These are phyloP conservation scores for Populus hybrid DNA, from an alignment of 441 rosid species.

Conservation along the genomic window DNA sequence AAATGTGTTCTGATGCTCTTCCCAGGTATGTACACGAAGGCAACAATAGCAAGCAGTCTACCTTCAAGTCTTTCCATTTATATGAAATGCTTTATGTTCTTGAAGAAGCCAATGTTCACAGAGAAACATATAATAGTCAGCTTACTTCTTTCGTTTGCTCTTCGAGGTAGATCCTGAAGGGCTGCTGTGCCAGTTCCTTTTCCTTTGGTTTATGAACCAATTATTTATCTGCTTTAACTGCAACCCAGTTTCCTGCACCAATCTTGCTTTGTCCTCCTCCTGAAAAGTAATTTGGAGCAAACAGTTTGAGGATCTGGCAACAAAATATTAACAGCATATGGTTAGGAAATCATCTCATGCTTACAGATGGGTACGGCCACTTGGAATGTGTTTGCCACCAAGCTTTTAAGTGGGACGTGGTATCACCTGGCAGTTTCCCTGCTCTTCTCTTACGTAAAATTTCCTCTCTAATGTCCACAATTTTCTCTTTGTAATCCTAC, in stretches of 20 bases:
- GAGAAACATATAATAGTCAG: background rate
- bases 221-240: conserved; percentile 95
- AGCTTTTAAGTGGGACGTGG: conserved; percentile 79
- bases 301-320: background rate
- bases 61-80: background rate
- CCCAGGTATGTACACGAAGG: background rate
- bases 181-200: conserved; percentile 95
- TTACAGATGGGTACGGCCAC: conserved; percentile 98
- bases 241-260: conserved; percentile 96
- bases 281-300: conserved; percentile 22
- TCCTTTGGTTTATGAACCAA: conserved; percentile 97
- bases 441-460: conserved; percentile 96
- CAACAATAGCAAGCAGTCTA: background rate
- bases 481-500: conserved; percentile 95
- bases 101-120: conserved; percentile 4
- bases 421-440: conserved; percentile 94
- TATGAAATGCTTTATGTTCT: conserved; percentile 11
- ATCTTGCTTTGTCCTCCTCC: conserved; percentile 94
- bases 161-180: conserved; percentile 84
- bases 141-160: conserved; percentile 90
- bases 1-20: background rate
- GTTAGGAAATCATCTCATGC: conserved; percentile 17
- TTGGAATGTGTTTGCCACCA: conserved; percentile 99
- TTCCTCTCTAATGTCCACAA: conserved; percentile 94
- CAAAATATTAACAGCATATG: background rate